phyloP scores from a whole-genome alignment of 1,284 basidiomycete genomes.

The Earliella scabrosa region DNA sequence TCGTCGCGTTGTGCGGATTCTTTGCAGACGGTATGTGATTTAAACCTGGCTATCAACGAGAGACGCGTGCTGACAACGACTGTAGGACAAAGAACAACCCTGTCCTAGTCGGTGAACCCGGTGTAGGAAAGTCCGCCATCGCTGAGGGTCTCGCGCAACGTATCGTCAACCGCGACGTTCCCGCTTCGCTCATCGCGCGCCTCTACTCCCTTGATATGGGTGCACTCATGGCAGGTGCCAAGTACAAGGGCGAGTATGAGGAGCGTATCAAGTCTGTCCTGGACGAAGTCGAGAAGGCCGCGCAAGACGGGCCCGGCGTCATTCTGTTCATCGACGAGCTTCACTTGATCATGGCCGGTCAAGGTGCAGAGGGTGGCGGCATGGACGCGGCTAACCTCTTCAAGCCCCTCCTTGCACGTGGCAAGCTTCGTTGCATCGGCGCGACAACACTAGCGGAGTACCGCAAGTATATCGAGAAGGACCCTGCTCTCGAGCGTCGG shows the following conservation, averaged over 20 bases:
- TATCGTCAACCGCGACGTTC: constrained; percentile 94
- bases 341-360: constrained; percentile 90
- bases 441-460: constrained; percentile 96
- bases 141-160: constrained; percentile 97
- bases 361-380: constrained; percentile 74
- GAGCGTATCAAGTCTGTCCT: constrained; percentile 95
- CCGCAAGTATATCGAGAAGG: constrained; percentile 95
- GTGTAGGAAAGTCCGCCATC: constrained; percentile 93
- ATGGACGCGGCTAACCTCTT: constrained; percentile 91
- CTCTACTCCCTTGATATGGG: constrained; percentile 94
- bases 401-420: constrained; percentile 90
- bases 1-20: constrained; percentile 75
- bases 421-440: constrained; percentile 90
- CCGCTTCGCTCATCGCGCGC: constrained; percentile 83
- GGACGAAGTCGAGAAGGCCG: constrained; percentile 92
- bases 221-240: constrained; percentile 94
- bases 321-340: constrained; percentile 97
- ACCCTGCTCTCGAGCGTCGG: constrained; percentile 91
- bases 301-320: constrained; percentile 82
- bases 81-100: constrained; percentile 90
- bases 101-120: constrained; percentile 92
- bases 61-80: constrained; percentile 21
- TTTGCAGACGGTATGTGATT: constrained; percentile 65
- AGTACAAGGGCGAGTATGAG: constrained; percentile 97
- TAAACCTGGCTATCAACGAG: neutral